Evolutionary conservation across 2,329 filamentous ascomycete species (phyloP), one percentile per base, ranked within the genome.

Genomic region (Ophiostoma sp.): DNA sequence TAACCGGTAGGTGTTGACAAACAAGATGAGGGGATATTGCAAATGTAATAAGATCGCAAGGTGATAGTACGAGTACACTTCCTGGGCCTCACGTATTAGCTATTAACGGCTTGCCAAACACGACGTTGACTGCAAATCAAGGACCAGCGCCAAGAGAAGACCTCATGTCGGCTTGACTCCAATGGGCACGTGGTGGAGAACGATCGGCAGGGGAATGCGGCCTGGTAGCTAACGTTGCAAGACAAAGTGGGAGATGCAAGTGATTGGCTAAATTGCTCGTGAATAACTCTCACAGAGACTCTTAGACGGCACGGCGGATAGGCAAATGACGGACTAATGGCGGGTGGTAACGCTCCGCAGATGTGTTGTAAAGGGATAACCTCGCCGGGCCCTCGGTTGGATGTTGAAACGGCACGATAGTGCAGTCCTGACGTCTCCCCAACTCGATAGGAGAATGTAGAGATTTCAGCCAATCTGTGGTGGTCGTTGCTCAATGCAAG

Each of bases 1-100:
- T 55, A 55, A 55, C 18, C n/a, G 49, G 49, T 14, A 55, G 49
- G 49, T 55, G n/a, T 55, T 55, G 18, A 55, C 49, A 55, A 55
- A 55, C 49, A 27, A 55, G 18, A 55, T 55, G 49, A 55, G 49
- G 49, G 49, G 49, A 18, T 36, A 14, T 55, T 36, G 49, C 18
- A 55, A 27, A 55, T 27, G 27, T 55, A 18, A n/a, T 18, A 55
- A 55, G 27, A 27, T 55, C 4, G 49, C 18, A 55, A 55, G 12
- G 49, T 9, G n/a, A 27, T 55, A 55, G 27, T 62, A 16, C 9
- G 3, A 55, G 27, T 62, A 16, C 9, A 47, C 44, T 47, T 47
- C 44, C 9, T 47, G 44, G 36, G 36, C 58, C 36, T 55, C 49
- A 55, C 49, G n/a, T 55, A 55, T 55, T 36, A 27, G 18, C 49